Evolutionary conservation across 176 grass and related monocot genomes (phyloP), one percentile per base, ranked within the genome.

Genomic region (Carex myosuroides): DNA sequence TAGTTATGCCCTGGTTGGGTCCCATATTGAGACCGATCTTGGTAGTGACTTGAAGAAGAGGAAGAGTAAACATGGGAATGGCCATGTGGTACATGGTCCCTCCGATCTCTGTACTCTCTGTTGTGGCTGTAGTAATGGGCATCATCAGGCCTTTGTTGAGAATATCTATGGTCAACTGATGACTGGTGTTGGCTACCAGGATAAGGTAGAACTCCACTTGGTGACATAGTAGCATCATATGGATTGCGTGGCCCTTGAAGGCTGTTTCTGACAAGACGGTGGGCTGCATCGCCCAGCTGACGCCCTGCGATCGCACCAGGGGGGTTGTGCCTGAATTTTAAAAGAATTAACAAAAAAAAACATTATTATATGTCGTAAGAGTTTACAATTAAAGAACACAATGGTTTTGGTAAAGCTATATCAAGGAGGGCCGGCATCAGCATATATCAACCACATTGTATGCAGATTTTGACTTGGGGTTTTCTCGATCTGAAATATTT

Each of bases 231-330:
- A 44, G 83, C 59, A 85, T 85, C 60, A 80, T 80, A 77, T 76
- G 81, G 74, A 58, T 82, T 32, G 17, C 50, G 80, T 76, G 21
- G 81, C 69, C 54, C 79, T 81, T 86, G 88, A 56, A 99, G 83
- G 84, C 93, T 99, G 85, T 99, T 99, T 50, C 39, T 72, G 62
- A 99, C 88, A 20, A 99, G 88, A 37, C 93, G 75, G 80, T 95
- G 93, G 2, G 96, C 96, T 50, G 96, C 91, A 56, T 94, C 85
- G 57, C 96, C 91, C 21, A 99, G 93, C 86, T 94, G 91, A 48
- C 24, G 88, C 29, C 96, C 96, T 44, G 90, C 89, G 66, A 99
- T 74, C 0, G 87, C 85, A 85, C 93, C 93, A 69, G 91, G 83
- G 60, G 93, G 93, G 62, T 95, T 95, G 85, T 92, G 77, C 85